Conservation (phyloP, 192 early-diverging fungal species). For the Backusella circina region DNA sequence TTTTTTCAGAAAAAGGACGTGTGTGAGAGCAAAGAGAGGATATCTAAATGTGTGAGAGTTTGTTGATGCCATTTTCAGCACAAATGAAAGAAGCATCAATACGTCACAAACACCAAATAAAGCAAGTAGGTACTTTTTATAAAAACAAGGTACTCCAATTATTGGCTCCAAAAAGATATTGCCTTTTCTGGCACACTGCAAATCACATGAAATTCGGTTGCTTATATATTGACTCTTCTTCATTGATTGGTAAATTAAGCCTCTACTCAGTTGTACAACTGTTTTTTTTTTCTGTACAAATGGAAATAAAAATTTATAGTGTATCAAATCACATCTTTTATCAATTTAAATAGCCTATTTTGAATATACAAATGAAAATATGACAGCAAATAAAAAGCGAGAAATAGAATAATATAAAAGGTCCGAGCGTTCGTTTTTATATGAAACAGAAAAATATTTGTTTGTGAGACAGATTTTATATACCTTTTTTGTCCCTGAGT, state of each 20-base stretch:
- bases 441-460: neutral
- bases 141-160: neutral
- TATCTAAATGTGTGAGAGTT: neutral
- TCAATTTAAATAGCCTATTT: neutral
- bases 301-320: neutral
- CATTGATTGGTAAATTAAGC: neutral
- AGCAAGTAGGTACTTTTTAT: neutral
- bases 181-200: neutral
- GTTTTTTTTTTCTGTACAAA: neutral
- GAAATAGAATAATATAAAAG: neutral
- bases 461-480: neutral
- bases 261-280: neutral
- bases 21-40: neutral
- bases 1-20: neutral
- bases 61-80: neutral
- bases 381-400: neutral
- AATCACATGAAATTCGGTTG: conserved; percentile 1
- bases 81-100: neutral
- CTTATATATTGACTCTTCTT: neutral
- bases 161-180: neutral
- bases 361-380: neutral
- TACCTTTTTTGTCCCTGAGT: neutral
- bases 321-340: neutral
- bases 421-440: neutral
- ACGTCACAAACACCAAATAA: neutral